These are phyloP conservation scores for Dissophora ornata DNA, from an alignment of 192 early-diverging fungal species.

Conservation along the genomic window DNA sequence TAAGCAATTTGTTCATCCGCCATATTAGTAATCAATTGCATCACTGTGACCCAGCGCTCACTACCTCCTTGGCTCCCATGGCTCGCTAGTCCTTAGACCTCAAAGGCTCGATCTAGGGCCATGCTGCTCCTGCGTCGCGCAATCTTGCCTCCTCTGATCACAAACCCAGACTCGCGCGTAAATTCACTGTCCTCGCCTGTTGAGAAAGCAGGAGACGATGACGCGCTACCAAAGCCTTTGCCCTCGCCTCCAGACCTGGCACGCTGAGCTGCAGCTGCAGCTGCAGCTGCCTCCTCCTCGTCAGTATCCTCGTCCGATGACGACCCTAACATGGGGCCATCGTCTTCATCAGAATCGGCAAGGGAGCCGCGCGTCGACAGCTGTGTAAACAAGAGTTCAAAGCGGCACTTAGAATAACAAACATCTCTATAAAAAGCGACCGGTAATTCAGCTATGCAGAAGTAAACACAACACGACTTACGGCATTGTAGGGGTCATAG, in stretches of 20 bases:
- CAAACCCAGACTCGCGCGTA: slow-evolving; percentile 39
- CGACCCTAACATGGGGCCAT: slow-evolving; percentile 32
- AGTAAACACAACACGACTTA: slow-evolving; percentile 17
- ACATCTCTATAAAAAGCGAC: too few species aligned
- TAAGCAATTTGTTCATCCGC: too few species aligned
- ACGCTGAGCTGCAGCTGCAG: background rate
- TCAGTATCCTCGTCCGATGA: slow-evolving; percentile 37
- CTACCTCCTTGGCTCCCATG: slow-evolving; percentile 5
- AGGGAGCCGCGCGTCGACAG: slow-evolving; percentile 41
- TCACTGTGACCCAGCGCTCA: background rate
- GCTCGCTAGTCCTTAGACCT: too few species aligned
- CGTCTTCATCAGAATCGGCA: slow-evolving; percentile 44
- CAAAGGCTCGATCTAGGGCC: slow-evolving; percentile 22
- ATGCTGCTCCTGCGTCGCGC: slow-evolving; percentile 51
- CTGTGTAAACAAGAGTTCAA: too few species aligned
- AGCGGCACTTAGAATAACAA: too few species aligned
- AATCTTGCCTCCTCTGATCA: slow-evolving; percentile 52
- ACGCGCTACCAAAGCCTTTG: background rate
- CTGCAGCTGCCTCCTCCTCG: slow-evolving; percentile 14
- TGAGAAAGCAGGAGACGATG: slow-evolving; percentile 7
- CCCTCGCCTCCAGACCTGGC: slow-evolving; percentile 9
- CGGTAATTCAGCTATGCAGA: background rate
- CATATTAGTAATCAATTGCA: too few species aligned
- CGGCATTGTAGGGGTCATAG: slow-evolving; percentile 53
- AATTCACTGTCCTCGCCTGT: slow-evolving; percentile 28